These are phyloP conservation scores for Besnoitia besnoiti DNA, from an alignment of 169 alveolate genomes.

Conservation along the genomic window DNA sequence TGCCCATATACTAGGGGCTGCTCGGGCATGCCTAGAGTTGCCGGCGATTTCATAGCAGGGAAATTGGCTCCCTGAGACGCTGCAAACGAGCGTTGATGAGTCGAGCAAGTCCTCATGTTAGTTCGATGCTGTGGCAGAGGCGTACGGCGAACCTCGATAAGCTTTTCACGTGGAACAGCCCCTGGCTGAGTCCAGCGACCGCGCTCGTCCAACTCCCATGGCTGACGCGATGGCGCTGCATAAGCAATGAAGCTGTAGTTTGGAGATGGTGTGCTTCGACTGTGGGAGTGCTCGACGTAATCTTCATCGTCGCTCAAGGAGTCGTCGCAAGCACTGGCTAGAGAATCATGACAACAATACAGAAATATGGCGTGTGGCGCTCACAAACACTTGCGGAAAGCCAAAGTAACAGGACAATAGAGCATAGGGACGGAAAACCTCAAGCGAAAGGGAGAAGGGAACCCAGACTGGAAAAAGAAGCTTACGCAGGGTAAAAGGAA, in stretches of 20 bases:
- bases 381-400: too few species aligned
- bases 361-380: too few species aligned
- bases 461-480: not conserved
- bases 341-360: not conserved
- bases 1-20: not conserved
- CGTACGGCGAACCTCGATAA: slow-evolving; percentile 12
- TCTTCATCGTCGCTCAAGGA: not conserved
- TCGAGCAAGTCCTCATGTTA: not conserved
- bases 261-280: not conserved
- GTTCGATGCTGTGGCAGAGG: not conserved
- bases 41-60: not conserved
- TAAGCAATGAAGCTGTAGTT: slow-evolving; percentile 23
- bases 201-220: not conserved
- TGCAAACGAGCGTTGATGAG: not conserved
- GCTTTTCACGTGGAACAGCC: not conserved
- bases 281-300: not conserved
- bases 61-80: not conserved
- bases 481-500: too few species aligned
- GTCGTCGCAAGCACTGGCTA: not conserved
- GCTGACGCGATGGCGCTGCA: not conserved
- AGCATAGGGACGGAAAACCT: not conserved
- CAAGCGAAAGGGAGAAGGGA: not conserved
- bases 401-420: not conserved
- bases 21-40: not conserved
- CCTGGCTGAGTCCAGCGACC: slow-evolving; percentile 11